These are phyloP conservation scores for Phanerochaete sordida DNA, from an alignment of 768 basidiomycete species.

Conservation along the genomic window DNA sequence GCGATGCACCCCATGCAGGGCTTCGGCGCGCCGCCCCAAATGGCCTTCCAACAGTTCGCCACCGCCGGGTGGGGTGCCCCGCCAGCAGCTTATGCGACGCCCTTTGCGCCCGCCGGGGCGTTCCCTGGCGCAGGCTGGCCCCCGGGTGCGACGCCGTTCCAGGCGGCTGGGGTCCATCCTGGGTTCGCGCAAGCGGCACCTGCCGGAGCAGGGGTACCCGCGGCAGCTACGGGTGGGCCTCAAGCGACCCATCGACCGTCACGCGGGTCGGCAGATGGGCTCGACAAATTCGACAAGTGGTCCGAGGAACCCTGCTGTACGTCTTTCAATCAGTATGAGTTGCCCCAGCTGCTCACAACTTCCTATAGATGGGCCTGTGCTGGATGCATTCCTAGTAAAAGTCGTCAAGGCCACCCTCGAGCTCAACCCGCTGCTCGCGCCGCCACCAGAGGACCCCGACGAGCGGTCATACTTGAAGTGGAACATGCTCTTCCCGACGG, in stretches of 20 bases:
- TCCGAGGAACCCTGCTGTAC: constrained; percentile 40
- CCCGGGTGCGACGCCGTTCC: constrained; percentile 7
- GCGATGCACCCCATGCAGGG: not conserved
- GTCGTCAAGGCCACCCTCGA: constrained; percentile 43
- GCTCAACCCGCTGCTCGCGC: constrained; percentile 62
- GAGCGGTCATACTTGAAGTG: constrained; percentile 57
- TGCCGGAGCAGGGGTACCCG: not conserved
- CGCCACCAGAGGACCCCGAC: constrained; percentile 33
- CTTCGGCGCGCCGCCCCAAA: not conserved
- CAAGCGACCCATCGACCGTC: constrained; percentile 17
- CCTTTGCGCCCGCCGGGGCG: not conserved
- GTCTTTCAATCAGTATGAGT: constrained; percentile 13
- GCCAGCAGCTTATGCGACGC: not conserved
- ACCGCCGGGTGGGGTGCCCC: not conserved
- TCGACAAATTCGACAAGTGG: constrained; percentile 32
- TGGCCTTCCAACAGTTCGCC: not conserved
- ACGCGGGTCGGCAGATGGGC: constrained; percentile 23
- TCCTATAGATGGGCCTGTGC: constrained; percentile 61
- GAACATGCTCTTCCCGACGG: constrained; percentile 70
- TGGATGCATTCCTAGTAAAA: constrained; percentile 54
- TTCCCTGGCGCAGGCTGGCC: constrained; percentile 6
- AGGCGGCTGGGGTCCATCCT: not conserved
- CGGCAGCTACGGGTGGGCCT: constrained; percentile 4
- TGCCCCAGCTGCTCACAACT: not conserved
- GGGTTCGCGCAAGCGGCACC: constrained; percentile 7